Conservation (phyloP, 768 basidiomycete genomes). For the Leucocoprinus leucothites region DNA sequence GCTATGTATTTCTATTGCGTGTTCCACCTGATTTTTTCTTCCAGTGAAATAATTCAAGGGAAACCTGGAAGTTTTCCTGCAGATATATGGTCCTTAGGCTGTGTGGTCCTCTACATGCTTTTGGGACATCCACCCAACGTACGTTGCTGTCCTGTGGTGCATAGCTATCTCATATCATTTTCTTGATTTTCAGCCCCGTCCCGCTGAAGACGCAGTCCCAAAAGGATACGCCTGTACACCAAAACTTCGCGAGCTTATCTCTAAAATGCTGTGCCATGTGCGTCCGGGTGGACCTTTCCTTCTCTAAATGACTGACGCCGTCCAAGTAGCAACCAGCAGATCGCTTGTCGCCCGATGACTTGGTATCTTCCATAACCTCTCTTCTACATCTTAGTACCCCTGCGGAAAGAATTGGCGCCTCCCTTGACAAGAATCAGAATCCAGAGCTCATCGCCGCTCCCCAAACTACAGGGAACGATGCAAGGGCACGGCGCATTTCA, state of each 20-base stretch:
- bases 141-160: constrained; percentile 14
- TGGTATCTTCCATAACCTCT: neutral
- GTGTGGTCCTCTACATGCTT: constrained; percentile 34
- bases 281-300: neutral
- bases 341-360: neutral
- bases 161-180: neutral
- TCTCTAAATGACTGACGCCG: neutral
- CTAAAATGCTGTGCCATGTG: neutral
- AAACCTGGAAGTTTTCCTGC: constrained; percentile 29
- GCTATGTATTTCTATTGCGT: neutral
- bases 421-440: neutral
- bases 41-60: constrained; percentile 37
- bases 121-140: constrained; percentile 26
- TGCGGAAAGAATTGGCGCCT: neutral
- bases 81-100: constrained; percentile 49
- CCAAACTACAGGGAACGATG: neutral
- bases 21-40: neutral
- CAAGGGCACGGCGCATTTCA: neutral
- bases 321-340: neutral
- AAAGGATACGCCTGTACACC: neutral
- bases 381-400: neutral
- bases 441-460: neutral
- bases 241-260: constrained; percentile 3
- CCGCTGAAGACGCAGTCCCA: neutral
- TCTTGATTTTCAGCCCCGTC: neutral